Evolutionary conservation across 2,329 filamentous ascomycete genomes (phyloP), one percentile per base, ranked within the genome.

Genomic region (Botrytis hyacinthi): DNA sequence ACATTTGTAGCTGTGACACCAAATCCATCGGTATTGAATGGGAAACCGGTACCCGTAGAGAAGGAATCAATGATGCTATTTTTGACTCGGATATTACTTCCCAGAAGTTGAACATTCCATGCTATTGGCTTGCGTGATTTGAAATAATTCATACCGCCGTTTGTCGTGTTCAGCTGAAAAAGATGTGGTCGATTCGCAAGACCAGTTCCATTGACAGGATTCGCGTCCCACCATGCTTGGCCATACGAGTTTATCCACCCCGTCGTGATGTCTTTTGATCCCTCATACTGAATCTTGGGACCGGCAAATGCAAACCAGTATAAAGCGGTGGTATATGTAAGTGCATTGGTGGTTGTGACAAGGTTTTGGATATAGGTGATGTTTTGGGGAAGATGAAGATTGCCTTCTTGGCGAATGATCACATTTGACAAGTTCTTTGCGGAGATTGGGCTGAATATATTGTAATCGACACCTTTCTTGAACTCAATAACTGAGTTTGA

Each of bases 181-280:
- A 85, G 78, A 74, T 84, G 83, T 16, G 84, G 84, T 9, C 84
- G 80, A 48, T 80, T 81, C 22, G 78, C 76, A 20, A 82, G 79
- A 16, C 84, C 84, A 35, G 83, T 83, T 57, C 80, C 80, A 48
- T 82, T 82, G 10, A 78, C 75, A 3, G 81, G 80, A 74, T 84
- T 85, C 10, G 81, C 79, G 70, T 85, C 83, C 83, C 83, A 85
- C 84, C 84, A 85, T 1, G 80, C 79, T 76, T 85, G 83, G 37
- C 84, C 84, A 69, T 85, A 83, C 3, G 82, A 84, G 72, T 84
- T 81, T 74, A 85, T 84, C 83, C 83, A 85, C 71, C 84, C 83
- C n/a, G 79, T 78, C 48, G 80, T 79, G 57, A 83, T 78, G 73
- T 83, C 80, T 10, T 77, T 73, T 1, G 82, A 81, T 8, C 83